Conservation (phyloP, 2,329 filamentous ascomycete species). For the Mycosphaerella arachidis region DNA sequence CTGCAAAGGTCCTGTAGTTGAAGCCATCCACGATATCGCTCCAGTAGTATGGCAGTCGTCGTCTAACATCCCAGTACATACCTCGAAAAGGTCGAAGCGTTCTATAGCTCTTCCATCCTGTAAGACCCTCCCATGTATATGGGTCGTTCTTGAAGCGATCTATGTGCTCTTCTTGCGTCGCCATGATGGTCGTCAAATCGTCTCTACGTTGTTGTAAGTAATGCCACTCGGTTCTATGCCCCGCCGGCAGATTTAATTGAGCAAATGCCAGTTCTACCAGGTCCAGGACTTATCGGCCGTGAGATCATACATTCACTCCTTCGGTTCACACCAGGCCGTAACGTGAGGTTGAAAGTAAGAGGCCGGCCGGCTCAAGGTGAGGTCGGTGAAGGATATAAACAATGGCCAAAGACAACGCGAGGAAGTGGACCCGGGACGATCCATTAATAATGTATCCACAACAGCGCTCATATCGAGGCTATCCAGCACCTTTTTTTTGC, state of each 20-base stretch:
- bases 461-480: background rate
- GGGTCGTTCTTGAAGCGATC: conserved; percentile 30
- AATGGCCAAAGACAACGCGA: background rate
- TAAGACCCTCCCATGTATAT: conserved; percentile 34
- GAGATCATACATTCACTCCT: background rate
- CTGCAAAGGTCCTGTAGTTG: conserved; percentile 52
- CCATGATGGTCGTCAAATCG: background rate
- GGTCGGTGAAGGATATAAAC: background rate
- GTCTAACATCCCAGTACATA: conserved; percentile 52
- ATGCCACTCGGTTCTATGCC: background rate
- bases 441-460: background rate
- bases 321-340: background rate
- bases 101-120: conserved; percentile 35
- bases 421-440: background rate
- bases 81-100: conserved; percentile 45
- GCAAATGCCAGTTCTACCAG: background rate
- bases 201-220: background rate
- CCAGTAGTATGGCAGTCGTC: conserved; percentile 53
- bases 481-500: background rate
- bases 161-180: conserved; percentile 1
- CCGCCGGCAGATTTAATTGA: background rate
- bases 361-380: background rate
- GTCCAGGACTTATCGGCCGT: background rate
- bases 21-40: conserved; percentile 53
- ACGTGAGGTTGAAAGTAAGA: background rate